Evolutionary conservation across 768 basidiomycete species (phyloP).

Genomic region (Megacollybia marginata): DNA sequence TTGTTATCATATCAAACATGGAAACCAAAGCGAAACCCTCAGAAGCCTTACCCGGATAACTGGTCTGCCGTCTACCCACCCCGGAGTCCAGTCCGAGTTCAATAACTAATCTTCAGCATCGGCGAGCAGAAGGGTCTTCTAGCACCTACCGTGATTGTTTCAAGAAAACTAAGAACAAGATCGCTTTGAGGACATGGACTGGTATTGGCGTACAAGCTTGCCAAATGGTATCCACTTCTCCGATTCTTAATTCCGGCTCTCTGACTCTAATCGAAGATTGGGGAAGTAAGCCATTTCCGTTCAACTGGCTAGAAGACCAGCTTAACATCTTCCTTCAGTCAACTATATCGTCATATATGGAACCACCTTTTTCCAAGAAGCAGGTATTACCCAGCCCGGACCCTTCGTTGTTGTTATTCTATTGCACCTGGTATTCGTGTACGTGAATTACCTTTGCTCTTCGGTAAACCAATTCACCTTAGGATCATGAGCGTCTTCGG

Average conservation of each 20-base stretch:
- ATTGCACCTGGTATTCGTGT: slow-evolving; percentile 61
- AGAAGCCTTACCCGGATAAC: slow-evolving; percentile 59
- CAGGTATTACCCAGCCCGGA: slow-evolving; percentile 37
- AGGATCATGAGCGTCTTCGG: slow-evolving; percentile 65
- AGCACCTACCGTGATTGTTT: slow-evolving; percentile 49
- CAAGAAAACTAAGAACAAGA: slow-evolving; percentile 51
- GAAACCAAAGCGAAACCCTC: slow-evolving; percentile 50
- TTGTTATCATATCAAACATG: slow-evolving; percentile 70
- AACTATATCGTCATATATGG: slow-evolving; percentile 72
- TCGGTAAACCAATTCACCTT: slow-evolving; percentile 28
- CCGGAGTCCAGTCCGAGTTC: slow-evolving; percentile 48
- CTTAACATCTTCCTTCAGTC: slow-evolving; percentile 18
- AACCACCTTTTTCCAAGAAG: slow-evolving; percentile 56
- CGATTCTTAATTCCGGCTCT: too few species aligned
- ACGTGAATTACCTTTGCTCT: slow-evolving; percentile 38
- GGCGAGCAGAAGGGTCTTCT: slow-evolving; percentile 49
- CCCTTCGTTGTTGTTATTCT: slow-evolving; percentile 59
- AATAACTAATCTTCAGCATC: slow-evolving; percentile 52
- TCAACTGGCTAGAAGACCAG: background rate
- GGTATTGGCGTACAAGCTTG: slow-evolving; percentile 71
- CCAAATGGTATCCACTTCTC: slow-evolving; percentile 45
- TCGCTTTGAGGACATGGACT: slow-evolving; percentile 63
- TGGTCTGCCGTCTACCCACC: slow-evolving; percentile 37
- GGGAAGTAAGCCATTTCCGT: too few species aligned
- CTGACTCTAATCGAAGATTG: too few species aligned